phyloP scores from a whole-genome alignment of 140 eudicot genomes.

The Stevia rebaudiana region DNA sequence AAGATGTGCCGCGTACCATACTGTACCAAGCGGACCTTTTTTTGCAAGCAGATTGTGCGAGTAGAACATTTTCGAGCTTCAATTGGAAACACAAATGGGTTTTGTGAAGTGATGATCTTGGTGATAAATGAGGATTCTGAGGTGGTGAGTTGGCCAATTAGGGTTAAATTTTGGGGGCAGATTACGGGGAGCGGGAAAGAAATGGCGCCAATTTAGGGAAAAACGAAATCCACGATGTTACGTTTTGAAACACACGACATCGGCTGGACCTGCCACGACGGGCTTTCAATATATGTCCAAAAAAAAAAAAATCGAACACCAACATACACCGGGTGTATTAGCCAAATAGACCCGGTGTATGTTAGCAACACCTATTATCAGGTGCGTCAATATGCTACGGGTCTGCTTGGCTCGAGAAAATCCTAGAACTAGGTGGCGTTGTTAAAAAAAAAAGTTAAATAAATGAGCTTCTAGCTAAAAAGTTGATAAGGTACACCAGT shows the following conservation, averaged over 20 bases:
- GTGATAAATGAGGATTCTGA: background rate
- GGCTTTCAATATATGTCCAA: too few species aligned
- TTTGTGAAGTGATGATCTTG: background rate
- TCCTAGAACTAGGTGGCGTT: too few species aligned
- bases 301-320: too few species aligned
- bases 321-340: too few species aligned
- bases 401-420: too few species aligned
- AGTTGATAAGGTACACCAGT: too few species aligned
- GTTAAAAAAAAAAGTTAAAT: too few species aligned
- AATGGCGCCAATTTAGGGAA: constrained; percentile 25
- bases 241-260: background rate
- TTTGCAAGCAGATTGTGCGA: constrained; percentile 81
- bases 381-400: too few species aligned
- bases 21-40: constrained; percentile 90
- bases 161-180: constrained; percentile 5
- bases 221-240: background rate
- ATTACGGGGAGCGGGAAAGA: constrained; percentile 17
- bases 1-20: constrained; percentile 97
- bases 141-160: background rate
- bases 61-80: constrained; percentile 56
- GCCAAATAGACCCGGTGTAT: too few species aligned
- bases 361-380: too few species aligned
- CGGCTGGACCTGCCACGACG: too few species aligned
- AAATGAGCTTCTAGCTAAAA: too few species aligned
- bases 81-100: constrained; percentile 2